These are phyloP conservation scores for Cutaneotrichosporon spelunceum DNA, from an alignment of 1,284 basidiomycete genomes.

Conservation along the genomic window DNA sequence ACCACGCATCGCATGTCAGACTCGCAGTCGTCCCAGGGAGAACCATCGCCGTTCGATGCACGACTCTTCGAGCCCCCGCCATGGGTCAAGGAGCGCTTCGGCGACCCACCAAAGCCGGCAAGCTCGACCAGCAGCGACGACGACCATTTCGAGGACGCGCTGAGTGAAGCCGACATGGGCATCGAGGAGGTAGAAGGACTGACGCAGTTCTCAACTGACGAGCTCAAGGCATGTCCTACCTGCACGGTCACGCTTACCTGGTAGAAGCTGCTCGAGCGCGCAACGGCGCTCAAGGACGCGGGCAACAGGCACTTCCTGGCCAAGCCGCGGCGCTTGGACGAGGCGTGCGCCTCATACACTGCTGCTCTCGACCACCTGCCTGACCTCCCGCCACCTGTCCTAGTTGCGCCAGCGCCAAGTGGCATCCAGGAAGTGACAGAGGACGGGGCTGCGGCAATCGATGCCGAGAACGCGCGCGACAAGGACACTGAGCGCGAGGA, in stretches of 20 bases:
- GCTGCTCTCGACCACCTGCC: constrained; percentile 35
- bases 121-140: not conserved
- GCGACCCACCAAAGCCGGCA: not conserved
- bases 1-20: not conserved
- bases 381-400: not conserved
- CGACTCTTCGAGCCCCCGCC: constrained; percentile 35
- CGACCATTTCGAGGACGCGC: constrained; percentile 33
- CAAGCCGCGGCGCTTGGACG: constrained; percentile 30
- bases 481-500: constrained; percentile 27
- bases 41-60: constrained; percentile 29
- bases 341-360: constrained; percentile 35
- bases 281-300: constrained; percentile 29
- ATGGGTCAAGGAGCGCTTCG: constrained; percentile 30
- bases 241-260: not conserved
- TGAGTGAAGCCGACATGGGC: constrained; percentile 25
- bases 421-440: constrained; percentile 45
- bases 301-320: constrained; percentile 43
- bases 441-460: constrained; percentile 35
- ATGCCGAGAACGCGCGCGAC: constrained; percentile 9
- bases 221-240: constrained; percentile 29
- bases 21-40: not conserved
- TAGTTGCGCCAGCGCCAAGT: not conserved
- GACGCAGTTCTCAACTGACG: constrained; percentile 27
- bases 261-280: constrained; percentile 32
- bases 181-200: constrained; percentile 41